Base-by-base conservation (phyloP, 2,329 filamentous ascomycete genomes). In the Raffaelea albimanens region DNA sequence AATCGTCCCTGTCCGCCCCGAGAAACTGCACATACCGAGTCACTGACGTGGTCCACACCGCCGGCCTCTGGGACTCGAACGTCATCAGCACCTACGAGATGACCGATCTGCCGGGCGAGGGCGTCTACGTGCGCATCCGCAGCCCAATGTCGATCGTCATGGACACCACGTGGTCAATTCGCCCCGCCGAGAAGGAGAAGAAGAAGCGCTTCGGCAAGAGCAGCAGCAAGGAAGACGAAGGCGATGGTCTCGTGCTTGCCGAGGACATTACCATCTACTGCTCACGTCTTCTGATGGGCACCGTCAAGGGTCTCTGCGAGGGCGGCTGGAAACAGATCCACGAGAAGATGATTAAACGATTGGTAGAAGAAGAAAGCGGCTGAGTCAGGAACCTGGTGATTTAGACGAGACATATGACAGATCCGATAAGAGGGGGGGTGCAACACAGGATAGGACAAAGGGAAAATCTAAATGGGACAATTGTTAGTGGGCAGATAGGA, bases 71-170 rank as follows among this genome's bases (percentile, higher is more conserved):
- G 73, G 73, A 75, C 56, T 71, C 67, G 45, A 69, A 71, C 43
- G 70, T 78, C 7, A 66, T 72, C 45, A 77, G 73, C 62, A 69
- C 59, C 5, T 75, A 75, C 56, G 75, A 78, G 60, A 72, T 78
- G 51, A 69, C 72, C 18, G 61, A 75, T 51, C 61, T 72, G 18
- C 62, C 62, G n/a, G 64, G 59, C 23, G 13, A 16, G 5, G 76
- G 76, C 18, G 55, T 75, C 7, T 78, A 76, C 57, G 70, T 75
- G 39, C 61, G 74, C 10, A 70, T 78, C 46, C 63, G 62, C 40
- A 72, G 71, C 38, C 74, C 75, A 19, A 55, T 79, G 58, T 67
- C 64, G 40, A 63, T 76, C 31, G 60, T 71, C 2, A 71, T 79
- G 66, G 75, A 80, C 58, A 75, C 74, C 16, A 56, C 66, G 16